Conservation (phyloP, 139 green algal species). For the Asterochloris erici region DNA sequence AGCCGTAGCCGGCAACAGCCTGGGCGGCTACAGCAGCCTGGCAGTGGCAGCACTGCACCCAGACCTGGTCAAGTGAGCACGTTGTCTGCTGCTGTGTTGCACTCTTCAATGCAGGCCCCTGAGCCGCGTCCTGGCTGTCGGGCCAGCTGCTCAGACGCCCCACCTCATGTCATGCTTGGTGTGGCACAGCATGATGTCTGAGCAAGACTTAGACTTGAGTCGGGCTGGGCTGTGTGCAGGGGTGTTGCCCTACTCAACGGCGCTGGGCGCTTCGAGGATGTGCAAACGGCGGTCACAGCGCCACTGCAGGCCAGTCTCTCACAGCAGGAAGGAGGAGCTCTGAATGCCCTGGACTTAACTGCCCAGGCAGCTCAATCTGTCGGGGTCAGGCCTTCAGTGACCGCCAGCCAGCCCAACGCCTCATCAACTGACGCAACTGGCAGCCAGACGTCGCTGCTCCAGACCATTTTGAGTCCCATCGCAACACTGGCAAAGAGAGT, state of each 20-base stretch:
- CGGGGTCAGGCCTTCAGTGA: not conserved
- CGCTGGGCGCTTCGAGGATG: slow-evolving; percentile 57
- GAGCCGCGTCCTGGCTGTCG: not conserved
- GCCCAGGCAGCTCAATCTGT: not conserved
- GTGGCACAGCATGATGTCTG: not conserved
- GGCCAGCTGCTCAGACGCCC: not conserved
- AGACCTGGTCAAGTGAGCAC: slow-evolving; percentile 48
- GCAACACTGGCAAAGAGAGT: slow-evolving; percentile 42
- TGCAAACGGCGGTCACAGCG: slow-evolving; percentile 11
- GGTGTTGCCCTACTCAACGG: slow-evolving; percentile 70
- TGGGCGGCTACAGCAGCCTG: slow-evolving; percentile 72
- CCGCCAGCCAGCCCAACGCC: not conserved
- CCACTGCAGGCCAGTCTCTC: slow-evolving; percentile 1
- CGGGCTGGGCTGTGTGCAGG: slow-evolving; percentile 17
- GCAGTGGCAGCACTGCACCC: slow-evolving; percentile 39
- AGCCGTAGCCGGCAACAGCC: slow-evolving; percentile 63
- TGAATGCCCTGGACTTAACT: not conserved
- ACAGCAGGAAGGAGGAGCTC: not conserved
- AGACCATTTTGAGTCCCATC: not conserved
- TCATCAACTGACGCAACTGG: not conserved
- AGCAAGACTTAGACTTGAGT: not conserved
- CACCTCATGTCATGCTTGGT: too few relatives aligned
- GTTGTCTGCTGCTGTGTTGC: not conserved
- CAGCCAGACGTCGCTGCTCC: not conserved
- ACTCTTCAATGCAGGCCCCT: slow-evolving; percentile 10